Percentiles rank a stretch among this genome's conserved stretches.
Conservation (phyloP, 106 monocot genomes). For the Dendrobium chrysotoxum region DNA sequence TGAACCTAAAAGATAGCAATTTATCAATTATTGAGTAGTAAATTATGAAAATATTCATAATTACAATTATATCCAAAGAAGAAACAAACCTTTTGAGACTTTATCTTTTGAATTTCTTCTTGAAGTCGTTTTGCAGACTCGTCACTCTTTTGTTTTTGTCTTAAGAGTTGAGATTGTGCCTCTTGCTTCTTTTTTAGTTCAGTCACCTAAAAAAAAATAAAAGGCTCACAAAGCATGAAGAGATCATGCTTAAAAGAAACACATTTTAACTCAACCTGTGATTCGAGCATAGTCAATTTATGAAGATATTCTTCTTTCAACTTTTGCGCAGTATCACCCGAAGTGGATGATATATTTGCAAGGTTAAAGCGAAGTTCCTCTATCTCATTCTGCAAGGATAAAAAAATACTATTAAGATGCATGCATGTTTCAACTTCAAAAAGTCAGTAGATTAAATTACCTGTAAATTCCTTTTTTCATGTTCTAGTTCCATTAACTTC, state of each 20-base stretch:
- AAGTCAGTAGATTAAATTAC: constrained; percentile 18
- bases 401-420: background rate
- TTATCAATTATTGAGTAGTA: background rate
- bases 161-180: constrained; percentile 76
- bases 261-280: constrained; percentile 47
- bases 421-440: background rate
- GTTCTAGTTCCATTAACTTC: constrained; percentile 81
- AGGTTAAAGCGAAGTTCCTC: constrained; percentile 71
- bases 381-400: constrained; percentile 73
- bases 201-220: constrained; percentile 44
- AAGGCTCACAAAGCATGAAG: background rate
- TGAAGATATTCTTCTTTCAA: constrained; percentile 92
- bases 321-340: constrained; percentile 81
- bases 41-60: background rate
- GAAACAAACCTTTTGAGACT: constrained; percentile 75
- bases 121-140: constrained; percentile 85
- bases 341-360: constrained; percentile 48
- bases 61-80: no score
- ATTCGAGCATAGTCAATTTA: constrained; percentile 82
- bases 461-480: constrained; percentile 83
- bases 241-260: background rate
- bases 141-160: constrained; percentile 95
- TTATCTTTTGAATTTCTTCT: constrained; percentile 92
- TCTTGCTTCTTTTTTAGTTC: constrained; percentile 97
- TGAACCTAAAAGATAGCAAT: constrained; percentile 54